Evolutionary conservation across 352 stramenopile species (phyloP).

Genomic region (Ophiocytium majus): DNA sequence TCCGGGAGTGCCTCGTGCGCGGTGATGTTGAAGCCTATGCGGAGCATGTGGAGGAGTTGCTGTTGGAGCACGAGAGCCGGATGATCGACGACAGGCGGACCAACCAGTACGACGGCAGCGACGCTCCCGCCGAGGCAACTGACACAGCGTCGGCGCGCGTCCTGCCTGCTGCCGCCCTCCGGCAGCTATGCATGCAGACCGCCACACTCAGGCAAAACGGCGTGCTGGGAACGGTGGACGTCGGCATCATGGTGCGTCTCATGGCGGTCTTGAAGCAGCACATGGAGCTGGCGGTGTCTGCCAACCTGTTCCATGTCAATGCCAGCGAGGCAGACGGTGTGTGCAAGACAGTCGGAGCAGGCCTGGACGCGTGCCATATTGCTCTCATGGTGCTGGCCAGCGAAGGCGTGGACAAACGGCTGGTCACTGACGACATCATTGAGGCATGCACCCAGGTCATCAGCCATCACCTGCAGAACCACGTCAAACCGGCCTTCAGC

Average conservation of each 20-base stretch:
- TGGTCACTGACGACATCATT: slow-evolving; percentile 46
- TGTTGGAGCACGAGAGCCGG: background rate
- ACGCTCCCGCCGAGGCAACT: background rate
- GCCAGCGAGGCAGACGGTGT: slow-evolving; percentile 18
- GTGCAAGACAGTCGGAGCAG: slow-evolving; percentile 16
- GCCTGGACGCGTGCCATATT: slow-evolving; percentile 26
- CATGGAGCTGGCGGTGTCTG: background rate
- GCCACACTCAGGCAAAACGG: background rate
- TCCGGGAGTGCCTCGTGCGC: slow-evolving; percentile 14
- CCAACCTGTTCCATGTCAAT: background rate
- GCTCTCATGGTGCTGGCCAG: slow-evolving; percentile 37
- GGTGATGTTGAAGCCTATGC: background rate
- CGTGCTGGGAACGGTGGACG: background rate
- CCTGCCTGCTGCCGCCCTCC: background rate
- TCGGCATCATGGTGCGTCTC: background rate
- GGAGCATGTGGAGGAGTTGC: background rate
- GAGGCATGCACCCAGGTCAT: slow-evolving; percentile 30
- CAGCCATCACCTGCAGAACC: slow-evolving; percentile 37
- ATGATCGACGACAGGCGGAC: background rate
- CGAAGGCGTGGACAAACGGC: slow-evolving; percentile 25
- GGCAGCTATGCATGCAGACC: background rate
- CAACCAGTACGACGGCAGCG: background rate
- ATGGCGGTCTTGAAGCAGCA: background rate
- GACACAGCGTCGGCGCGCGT: background rate
- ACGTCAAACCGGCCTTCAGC: slow-evolving; percentile 34